A percentile compares a stretch with the other conserved stretches of the same genome.
Conservation (phyloP, 2,329 filamentous ascomycete species). For the Penicillium crustosum region DNA sequence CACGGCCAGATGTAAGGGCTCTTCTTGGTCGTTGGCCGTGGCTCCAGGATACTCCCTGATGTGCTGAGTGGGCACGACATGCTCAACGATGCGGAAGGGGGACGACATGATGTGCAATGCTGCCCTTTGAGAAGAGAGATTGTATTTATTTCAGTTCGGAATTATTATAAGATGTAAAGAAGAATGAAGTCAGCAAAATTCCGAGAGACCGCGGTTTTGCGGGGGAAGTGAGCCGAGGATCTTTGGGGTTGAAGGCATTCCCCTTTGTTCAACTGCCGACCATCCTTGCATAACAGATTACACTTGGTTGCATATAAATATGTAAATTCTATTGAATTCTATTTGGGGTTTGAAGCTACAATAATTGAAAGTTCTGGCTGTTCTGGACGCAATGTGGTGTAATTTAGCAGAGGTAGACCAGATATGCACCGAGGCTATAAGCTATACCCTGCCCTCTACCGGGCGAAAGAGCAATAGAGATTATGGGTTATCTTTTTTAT, state of each 20-base stretch:
- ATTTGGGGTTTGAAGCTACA: neutral
- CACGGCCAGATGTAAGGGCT: conserved; percentile 69
- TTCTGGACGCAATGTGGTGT: neutral
- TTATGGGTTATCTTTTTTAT: neutral
- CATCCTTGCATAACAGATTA: neutral
- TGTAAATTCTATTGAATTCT: neutral
- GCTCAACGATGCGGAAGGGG: conserved; percentile 63
- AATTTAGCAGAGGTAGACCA: neutral
- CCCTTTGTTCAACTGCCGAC: conserved; percentile 6
- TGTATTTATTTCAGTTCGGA: neutral
- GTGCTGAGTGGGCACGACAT: conserved; percentile 71
- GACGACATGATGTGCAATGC: conserved; percentile 45
- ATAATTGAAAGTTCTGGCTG: neutral
- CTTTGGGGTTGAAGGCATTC: conserved; percentile 3
- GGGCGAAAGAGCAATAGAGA: neutral
- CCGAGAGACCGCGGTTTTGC: conserved; percentile 12
- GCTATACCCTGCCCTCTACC: neutral
- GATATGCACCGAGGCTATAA: neutral
- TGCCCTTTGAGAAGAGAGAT: conserved; percentile 22
- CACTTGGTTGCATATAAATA: neutral
- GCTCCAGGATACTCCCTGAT: conserved; percentile 78
- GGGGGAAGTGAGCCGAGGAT: conserved; percentile 9
- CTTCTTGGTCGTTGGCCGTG: conserved; percentile 70
- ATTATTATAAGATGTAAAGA: neutral
- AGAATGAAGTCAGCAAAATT: conserved; percentile 21